These are phyloP conservation scores for Candida maltosa DNA, from an alignment of 805 yeast genomes.

Conservation along the genomic window DNA sequence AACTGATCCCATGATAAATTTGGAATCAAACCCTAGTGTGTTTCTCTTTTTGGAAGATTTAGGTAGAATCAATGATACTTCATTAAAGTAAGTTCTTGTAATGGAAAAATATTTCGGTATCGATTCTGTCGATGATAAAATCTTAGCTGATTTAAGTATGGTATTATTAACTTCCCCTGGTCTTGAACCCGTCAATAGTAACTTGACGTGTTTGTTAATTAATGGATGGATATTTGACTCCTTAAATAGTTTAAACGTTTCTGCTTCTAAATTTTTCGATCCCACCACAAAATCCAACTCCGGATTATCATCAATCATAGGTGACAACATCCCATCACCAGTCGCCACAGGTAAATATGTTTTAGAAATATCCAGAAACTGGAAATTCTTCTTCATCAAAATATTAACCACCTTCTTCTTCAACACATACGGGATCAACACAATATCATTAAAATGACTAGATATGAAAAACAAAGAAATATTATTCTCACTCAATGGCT, in stretches of 20 bases:
- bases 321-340: no score
- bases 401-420: constrained; percentile 44
- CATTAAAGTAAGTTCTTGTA: constrained; percentile 50
- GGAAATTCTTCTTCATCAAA: constrained; percentile 40
- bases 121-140: constrained; percentile 21
- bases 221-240: constrained; percentile 41
- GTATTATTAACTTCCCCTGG: constrained; percentile 42
- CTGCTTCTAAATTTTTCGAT: constrained; percentile 21
- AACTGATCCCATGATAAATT: constrained; percentile 50
- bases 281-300: background rate
- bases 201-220: constrained; percentile 34
- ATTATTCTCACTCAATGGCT: constrained; percentile 54
- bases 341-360: constrained; percentile 31
- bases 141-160: constrained; percentile 41
- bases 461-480: constrained; percentile 61
- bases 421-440: constrained; percentile 49
- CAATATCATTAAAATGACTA: constrained; percentile 62
- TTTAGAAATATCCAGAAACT: constrained; percentile 42
- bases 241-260: constrained; percentile 34
- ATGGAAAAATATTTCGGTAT: constrained; percentile 47
- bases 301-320: constrained; percentile 3
- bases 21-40: constrained; percentile 37
- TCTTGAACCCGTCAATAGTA: constrained; percentile 59
- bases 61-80: constrained; percentile 48
- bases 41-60: constrained; percentile 32